These are phyloP conservation scores for Penicillium bialowiezense DNA, from an alignment of 495 filamentous ascomycete species.

Conservation along the genomic window DNA sequence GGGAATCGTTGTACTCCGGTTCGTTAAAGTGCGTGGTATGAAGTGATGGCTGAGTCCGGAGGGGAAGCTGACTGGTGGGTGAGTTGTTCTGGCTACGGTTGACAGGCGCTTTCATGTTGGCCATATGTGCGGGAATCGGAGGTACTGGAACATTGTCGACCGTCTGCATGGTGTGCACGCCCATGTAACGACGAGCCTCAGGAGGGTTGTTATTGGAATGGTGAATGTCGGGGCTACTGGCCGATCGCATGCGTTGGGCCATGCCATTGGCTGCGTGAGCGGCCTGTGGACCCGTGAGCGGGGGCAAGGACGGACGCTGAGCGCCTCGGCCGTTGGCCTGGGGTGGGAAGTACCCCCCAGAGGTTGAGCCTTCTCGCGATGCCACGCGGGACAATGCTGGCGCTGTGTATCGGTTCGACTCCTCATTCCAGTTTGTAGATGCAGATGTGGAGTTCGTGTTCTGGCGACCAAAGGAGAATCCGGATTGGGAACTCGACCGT, in stretches of 20 bases:
- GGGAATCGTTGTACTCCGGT: conserved; percentile 35
- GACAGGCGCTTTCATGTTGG: conserved; percentile 56
- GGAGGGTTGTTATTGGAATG: conserved; percentile 40
- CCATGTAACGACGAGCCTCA: conserved; percentile 47
- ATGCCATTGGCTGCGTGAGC: conserved; percentile 51
- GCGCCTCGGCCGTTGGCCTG: conserved; percentile 60
- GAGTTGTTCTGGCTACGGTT: conserved; percentile 69
- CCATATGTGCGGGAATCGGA: conserved; percentile 60
- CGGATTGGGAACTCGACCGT: conserved; percentile 73
- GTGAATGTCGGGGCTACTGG: conserved; percentile 67
- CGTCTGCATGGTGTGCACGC: conserved; percentile 60
- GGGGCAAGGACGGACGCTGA: conserved; percentile 79
- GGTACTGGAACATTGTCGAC: conserved; percentile 65
- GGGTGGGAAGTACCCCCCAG: conserved; percentile 52
- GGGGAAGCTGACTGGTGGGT: conserved; percentile 51
- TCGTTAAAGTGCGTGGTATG: conserved; percentile 39
- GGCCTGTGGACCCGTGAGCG: conserved; percentile 56
- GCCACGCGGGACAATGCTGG: conserved; percentile 76
- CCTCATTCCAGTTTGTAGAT: conserved; percentile 58
- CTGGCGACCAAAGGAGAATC: conserved; percentile 78
- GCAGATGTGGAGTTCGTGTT: conserved; percentile 50
- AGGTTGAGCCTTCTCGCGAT: conserved; percentile 70
- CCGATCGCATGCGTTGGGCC: conserved; percentile 61
- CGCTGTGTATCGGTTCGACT: conserved; percentile 77
- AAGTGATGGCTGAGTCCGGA: conserved; percentile 37